Evolutionary conservation across 768 basidiomycete species (phyloP), one percentile per base, ranked within the genome.

Genomic region (Suillus fuscotomentosus): DNA sequence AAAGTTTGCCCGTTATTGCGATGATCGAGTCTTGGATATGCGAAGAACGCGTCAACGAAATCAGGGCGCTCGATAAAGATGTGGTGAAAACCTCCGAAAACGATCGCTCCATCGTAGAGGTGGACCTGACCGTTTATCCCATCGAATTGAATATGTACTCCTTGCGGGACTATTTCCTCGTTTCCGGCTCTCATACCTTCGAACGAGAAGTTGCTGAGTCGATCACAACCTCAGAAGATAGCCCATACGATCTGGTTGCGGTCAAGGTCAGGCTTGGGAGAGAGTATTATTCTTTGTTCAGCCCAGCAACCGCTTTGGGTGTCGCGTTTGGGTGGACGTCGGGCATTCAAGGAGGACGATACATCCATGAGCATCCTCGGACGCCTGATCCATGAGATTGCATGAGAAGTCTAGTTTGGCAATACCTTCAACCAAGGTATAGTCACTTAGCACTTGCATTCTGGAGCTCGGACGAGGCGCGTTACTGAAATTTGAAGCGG

Each of bases 21-120:
- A 59, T 59, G 57, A 42, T 59, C 27, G 24, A 59, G 41, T 42
- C 57, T 31, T 59, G 57, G 57, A 59, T 59, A 59, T 59, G 41
- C 27, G 57, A 59, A 27, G 57, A 59, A 42, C 57, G 57, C 10
- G 24, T 59, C 11, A 20, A 59, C 20, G 57, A 59, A 42, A 39
- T 59, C 41, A 59, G 11, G 57, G 24, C 57, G 1, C 57, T 59
- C 41, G 41, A 27, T 42, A 59, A 43, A 42, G 57, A 59, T 11
- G 11, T 39, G 24, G 42, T 43, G 27, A 43, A 59, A 31, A 13
- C 57, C 41, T 42, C 57, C 11, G 1, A 5, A 3, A 11, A 27
- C 6, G 57, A 59, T 59, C 57, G 57, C 41, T 59, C 41, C 17
- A 41, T 59, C 42, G 41, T 59, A 42, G 57, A 59, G 41, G 57